Base-by-base conservation (phyloP, 371 early-diverging fungal species). In the Syncephalis plumigaleata region DNA sequence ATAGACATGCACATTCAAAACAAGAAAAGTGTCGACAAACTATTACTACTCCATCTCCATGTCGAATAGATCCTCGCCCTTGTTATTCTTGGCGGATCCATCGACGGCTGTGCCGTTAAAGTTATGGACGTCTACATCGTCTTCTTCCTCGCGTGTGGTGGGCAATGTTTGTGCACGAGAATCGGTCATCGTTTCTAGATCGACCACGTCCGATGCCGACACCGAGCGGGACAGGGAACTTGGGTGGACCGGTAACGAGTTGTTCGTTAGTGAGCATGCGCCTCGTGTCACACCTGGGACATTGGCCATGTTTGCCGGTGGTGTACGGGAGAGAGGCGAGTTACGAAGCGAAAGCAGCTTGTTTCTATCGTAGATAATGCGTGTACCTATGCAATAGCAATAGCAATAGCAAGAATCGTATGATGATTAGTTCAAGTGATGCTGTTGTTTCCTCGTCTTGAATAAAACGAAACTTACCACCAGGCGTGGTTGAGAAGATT, bases 321-420 rank as follows among this genome's bases (percentile, higher is more conserved):
- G 75, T 5, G 72, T 66, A 52, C 71, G 71, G 3, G 76, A 64
- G 53, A 79, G 52, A 23, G 68, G 72, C 55, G 77, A 77, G 63
- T 73, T 74, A 46, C 73, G 66, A 22, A 79, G 67, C 44, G 71
- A 71, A 52, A 77, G 55, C 55, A 79, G 59, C 7, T 71, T 76
- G 48, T 57, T 58, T 43, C 76, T 75, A 58, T 79, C 79, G 51
- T 79, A 79, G 48, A 67, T 67, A 48, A 71, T 74, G 53, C 73
- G 70, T 54, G 73, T 67, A 44, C 75, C 71, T 73, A n/a, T n/a
- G n/a, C n/a, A 54, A 13, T 38, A 31, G 3, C 16, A 20, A 4
- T n/a, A n/a, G n/a, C n/a, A n/a, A n/a, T n/a, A n/a, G n/a, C n/a
- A n/a, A n/a, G n/a, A n/a, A n/a, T n/a, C 24, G 24, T 44, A 25